These are phyloP conservation scores for Pyrenophora tritici-repentis DNA, from an alignment of 2,329 filamentous ascomycete genomes.

Conservation along the genomic window DNA sequence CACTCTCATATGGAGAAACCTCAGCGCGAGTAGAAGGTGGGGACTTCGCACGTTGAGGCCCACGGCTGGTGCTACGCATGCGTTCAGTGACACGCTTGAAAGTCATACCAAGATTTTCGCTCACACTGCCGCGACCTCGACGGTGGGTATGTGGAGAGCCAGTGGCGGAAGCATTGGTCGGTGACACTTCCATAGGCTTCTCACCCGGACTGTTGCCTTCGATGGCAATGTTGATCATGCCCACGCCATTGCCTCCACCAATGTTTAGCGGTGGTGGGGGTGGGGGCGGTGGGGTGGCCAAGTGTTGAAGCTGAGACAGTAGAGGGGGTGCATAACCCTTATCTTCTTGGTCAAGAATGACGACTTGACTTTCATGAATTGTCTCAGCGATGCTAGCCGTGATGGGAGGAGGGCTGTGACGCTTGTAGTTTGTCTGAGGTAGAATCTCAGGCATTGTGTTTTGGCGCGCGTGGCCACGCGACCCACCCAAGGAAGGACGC, in stretches of 20 bases:
- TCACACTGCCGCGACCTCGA: conserved; percentile 60
- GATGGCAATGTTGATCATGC: conserved; percentile 54
- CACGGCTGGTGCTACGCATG: conserved; percentile 63
- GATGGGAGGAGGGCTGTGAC: conserved; percentile 47
- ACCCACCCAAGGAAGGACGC: conserved; percentile 45
- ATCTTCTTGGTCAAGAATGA: conserved; percentile 52
- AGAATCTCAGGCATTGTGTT: conserved; percentile 51
- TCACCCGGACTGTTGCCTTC: conserved; percentile 46
- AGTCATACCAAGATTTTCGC: conserved; percentile 61
- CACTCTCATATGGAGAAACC: conserved; percentile 52
- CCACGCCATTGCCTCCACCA: conserved; percentile 35
- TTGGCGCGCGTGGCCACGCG: conserved; percentile 48
- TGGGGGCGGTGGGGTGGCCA: conserved; percentile 59
- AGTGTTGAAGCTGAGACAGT: conserved; percentile 65
- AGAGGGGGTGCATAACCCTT: conserved; percentile 51
- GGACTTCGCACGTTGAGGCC: conserved; percentile 52
- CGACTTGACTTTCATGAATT: conserved; percentile 51
- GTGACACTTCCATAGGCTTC: conserved; percentile 30
- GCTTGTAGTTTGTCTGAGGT: conserved; percentile 44
- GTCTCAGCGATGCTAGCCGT: conserved; percentile 61
- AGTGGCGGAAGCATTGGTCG: conserved; percentile 32
- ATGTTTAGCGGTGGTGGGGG: conserved; percentile 29
- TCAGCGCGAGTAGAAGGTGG: conserved; percentile 46
- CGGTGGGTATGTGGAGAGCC: conserved; percentile 53
- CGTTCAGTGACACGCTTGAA: conserved; percentile 58